phyloP scores from a whole-genome alignment of 495 filamentous ascomycete genomes.

The Poronia punctata region DNA sequence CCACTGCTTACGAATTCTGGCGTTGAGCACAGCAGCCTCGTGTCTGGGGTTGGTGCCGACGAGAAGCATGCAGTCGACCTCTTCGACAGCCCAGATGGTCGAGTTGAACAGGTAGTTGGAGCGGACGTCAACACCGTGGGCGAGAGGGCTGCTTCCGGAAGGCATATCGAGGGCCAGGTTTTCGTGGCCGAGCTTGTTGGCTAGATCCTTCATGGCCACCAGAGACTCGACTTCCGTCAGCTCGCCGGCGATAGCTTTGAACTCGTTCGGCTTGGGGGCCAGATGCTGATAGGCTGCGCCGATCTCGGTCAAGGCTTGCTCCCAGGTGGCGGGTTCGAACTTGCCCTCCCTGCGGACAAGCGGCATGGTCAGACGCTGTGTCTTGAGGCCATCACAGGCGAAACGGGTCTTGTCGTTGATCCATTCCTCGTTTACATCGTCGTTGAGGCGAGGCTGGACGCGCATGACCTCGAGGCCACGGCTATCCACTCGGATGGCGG shows the following conservation, averaged over 20 bases:
- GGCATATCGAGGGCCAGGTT: slow-evolving; percentile 92
- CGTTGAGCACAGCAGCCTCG: slow-evolving; percentile 91
- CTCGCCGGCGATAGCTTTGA: slow-evolving; percentile 90
- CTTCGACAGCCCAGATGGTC: slow-evolving; percentile 84
- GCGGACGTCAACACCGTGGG: slow-evolving; percentile 89
- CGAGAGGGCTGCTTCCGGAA: slow-evolving; percentile 70
- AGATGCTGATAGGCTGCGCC: slow-evolving; percentile 65
- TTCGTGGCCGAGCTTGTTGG: slow-evolving; percentile 91
- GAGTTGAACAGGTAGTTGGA: slow-evolving; percentile 97
- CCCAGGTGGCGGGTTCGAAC: slow-evolving; percentile 88
- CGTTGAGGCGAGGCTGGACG: slow-evolving; percentile 83
- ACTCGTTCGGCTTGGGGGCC: slow-evolving; percentile 78
- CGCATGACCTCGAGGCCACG: slow-evolving; percentile 96
- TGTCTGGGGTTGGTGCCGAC: slow-evolving; percentile 91
- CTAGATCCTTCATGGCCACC: slow-evolving; percentile 93
- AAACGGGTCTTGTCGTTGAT: slow-evolving; percentile 98
- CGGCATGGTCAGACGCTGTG: slow-evolving; percentile 86
- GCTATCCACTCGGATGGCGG: slow-evolving; percentile 87
- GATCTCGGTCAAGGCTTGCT: slow-evolving; percentile 85
- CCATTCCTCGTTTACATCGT: slow-evolving; percentile 99
- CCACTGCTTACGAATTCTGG: slow-evolving; percentile 96
- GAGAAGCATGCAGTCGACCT: slow-evolving; percentile 85
- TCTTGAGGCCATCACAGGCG: slow-evolving; percentile 94
- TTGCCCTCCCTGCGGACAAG: slow-evolving; percentile 80
- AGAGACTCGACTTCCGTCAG: slow-evolving; percentile 86